Percentiles rank a stretch among this genome's conserved stretches.
These are phyloP conservation scores for Pholiota adiposa DNA, from an alignment of 1,284 basidiomycete species.

Conservation along the genomic window DNA sequence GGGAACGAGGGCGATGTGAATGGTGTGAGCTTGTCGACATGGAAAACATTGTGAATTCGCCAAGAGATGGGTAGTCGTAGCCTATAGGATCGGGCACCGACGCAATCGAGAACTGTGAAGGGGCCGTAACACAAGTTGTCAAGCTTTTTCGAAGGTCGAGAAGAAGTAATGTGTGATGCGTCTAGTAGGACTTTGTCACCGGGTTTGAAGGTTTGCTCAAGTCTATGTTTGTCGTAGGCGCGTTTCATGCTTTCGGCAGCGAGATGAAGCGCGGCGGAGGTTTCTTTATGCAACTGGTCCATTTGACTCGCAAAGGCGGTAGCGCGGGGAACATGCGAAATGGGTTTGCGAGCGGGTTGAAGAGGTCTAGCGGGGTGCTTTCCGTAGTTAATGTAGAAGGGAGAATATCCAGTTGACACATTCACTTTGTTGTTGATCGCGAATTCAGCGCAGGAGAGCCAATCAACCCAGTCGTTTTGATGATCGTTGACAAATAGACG, in stretches of 20 bases:
- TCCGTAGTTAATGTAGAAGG: conserved; percentile 19
- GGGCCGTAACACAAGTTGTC: neutral
- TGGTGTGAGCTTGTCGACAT: neutral
- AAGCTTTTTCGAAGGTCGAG: neutral
- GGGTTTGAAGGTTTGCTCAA: conserved; percentile 1
- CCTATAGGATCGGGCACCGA: neutral
- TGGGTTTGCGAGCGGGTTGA: neutral
- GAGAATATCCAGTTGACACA: conserved; percentile 23
- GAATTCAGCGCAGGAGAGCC: conserved; percentile 35
- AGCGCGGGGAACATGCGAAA: conserved; percentile 12
- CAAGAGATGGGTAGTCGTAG: neutral
- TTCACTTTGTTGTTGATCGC: conserved; percentile 33
- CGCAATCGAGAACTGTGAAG: neutral
- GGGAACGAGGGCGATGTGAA: neutral
- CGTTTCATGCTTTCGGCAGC: conserved; percentile 20
- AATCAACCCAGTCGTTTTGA: conserved; percentile 37
- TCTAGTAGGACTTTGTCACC: neutral
- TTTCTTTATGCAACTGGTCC: conserved; percentile 14
- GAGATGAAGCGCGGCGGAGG: conserved; percentile 14
- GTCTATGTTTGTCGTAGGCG: conserved; percentile 3
- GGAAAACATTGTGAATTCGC: neutral
- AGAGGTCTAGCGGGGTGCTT: neutral
- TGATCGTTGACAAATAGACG: conserved; percentile 29
- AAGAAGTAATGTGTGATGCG: neutral
- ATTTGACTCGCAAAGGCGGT: conserved; percentile 21